phyloP scores from a whole-genome alignment of 208 protist species.

The Acanthamoeba castellanii region DNA sequence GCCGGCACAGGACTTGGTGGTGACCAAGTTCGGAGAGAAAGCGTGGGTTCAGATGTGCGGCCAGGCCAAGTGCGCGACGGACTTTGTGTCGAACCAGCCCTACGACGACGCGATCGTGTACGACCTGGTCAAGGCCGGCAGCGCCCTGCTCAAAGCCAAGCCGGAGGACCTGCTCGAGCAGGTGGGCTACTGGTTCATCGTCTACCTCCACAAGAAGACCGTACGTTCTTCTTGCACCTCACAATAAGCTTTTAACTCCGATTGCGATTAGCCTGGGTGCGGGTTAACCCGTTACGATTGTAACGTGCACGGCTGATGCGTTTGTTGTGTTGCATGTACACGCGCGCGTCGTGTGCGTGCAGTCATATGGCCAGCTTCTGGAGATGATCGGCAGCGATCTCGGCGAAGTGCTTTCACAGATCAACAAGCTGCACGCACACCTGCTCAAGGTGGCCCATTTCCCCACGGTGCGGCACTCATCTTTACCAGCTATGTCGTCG shows the following conservation, averaged over 20 bases:
- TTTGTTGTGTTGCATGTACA: no score
- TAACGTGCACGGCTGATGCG: no score
- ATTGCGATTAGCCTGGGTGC: no score
- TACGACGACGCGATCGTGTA: no score
- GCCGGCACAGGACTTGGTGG: not conserved
- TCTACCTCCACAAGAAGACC: constrained; percentile 1
- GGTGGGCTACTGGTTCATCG: not conserved
- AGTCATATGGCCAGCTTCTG: constrained; percentile 40
- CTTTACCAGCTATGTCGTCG: not conserved
- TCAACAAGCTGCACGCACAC: constrained; percentile 38
- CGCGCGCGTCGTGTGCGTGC: not conserved
- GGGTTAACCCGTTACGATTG: no score
- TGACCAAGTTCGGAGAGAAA: not conserved
- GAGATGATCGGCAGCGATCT: not conserved
- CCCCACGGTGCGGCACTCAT: not conserved
- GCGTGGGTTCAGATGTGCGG: not conserved
- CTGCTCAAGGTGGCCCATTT: constrained; percentile 40
- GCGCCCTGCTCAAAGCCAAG: not conserved
- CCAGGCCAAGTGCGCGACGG: not conserved
- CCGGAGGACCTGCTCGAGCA: not conserved
- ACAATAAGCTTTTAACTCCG: not conserved
- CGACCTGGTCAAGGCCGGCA: no score
- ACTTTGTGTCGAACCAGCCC: no score
- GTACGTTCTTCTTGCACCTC: not conserved
- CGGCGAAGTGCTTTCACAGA: not conserved